These are phyloP conservation scores for Penicillium freii DNA, from an alignment of 2,329 filamentous ascomycete genomes.

Conservation along the genomic window DNA sequence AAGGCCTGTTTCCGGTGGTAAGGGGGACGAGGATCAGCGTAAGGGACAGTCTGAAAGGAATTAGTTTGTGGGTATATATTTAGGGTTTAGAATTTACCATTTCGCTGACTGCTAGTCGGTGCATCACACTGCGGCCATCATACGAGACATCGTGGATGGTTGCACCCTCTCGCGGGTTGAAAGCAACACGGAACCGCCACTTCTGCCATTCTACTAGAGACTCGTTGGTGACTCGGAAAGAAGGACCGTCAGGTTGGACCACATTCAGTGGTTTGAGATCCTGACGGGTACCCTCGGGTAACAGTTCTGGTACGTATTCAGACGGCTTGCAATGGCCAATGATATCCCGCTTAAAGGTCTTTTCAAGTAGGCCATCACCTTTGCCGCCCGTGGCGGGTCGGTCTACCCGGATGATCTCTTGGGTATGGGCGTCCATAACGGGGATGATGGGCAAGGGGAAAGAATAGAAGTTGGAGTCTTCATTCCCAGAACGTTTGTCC, in stretches of 20 bases:
- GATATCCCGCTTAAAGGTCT: conserved; percentile 45
- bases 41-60: conserved; percentile 52
- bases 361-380: conserved; percentile 48
- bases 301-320: conserved; percentile 54
- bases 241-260: conserved; percentile 67
- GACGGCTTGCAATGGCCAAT: conserved; percentile 53
- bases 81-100: conserved; percentile 49
- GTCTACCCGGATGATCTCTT: conserved; percentile 57
- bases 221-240: conserved; percentile 52
- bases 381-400: conserved; percentile 54
- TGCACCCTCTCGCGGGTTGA: conserved; percentile 62
- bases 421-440: conserved; percentile 60
- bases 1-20: conserved; percentile 71
- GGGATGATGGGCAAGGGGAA: conserved; percentile 53
- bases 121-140: conserved; percentile 63
- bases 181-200: conserved; percentile 65
- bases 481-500: conserved; percentile 43
- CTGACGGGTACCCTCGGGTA: conserved; percentile 45
- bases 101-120: conserved; percentile 66
- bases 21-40: conserved; percentile 63
- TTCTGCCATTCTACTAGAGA: conserved; percentile 59
- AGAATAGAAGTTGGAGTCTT: conserved; percentile 62
- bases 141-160: conserved; percentile 70
- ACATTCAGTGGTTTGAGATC: conserved; percentile 70
- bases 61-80: not conserved